Percentiles rank a stretch among this genome's conserved stretches.
These are phyloP conservation scores for Monascus ruber DNA, from an alignment of 2,329 filamentous ascomycete genomes.

Conservation along the genomic window DNA sequence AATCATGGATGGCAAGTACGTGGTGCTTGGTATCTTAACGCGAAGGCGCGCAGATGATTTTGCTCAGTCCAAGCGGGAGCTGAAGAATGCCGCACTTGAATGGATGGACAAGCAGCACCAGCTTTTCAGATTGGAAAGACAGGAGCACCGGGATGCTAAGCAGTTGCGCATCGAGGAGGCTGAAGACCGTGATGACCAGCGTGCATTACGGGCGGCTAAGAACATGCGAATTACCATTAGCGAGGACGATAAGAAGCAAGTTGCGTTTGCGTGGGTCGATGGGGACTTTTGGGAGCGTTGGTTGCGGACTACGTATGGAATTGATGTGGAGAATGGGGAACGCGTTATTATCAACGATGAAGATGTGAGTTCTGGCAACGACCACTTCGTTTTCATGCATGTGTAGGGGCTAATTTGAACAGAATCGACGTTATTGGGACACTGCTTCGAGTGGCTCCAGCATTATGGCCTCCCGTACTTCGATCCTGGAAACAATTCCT, in stretches of 20 bases:
- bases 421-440: conserved; percentile 95
- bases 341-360: conserved; percentile 94
- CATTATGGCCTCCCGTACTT: conserved; percentile 79
- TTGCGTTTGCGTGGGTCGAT: conserved; percentile 94
- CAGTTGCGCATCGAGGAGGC: conserved; percentile 93
- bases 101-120: conserved; percentile 97
- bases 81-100: conserved; percentile 90
- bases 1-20: conserved; percentile 88
- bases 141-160: conserved; percentile 88
- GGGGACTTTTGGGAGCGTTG: conserved; percentile 95
- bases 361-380: conserved; percentile 54
- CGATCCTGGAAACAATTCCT: conserved; percentile 69
- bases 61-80: conserved; percentile 64
- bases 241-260: conserved; percentile 73
- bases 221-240: conserved; percentile 86
- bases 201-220: conserved; percentile 77
- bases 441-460: conserved; percentile 76
- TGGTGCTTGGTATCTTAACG: conserved; percentile 84
- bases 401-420: conserved; percentile 17
- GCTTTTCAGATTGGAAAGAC: conserved; percentile 81
- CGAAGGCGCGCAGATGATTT: conserved; percentile 72
- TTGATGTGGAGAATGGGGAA: conserved; percentile 76
- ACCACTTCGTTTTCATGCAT: neutral
- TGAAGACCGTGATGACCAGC: conserved; percentile 81
- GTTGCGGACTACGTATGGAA: conserved; percentile 88